phyloP scores from a whole-genome alignment of 345 rosid genomes.

The Citrus inodora region DNA sequence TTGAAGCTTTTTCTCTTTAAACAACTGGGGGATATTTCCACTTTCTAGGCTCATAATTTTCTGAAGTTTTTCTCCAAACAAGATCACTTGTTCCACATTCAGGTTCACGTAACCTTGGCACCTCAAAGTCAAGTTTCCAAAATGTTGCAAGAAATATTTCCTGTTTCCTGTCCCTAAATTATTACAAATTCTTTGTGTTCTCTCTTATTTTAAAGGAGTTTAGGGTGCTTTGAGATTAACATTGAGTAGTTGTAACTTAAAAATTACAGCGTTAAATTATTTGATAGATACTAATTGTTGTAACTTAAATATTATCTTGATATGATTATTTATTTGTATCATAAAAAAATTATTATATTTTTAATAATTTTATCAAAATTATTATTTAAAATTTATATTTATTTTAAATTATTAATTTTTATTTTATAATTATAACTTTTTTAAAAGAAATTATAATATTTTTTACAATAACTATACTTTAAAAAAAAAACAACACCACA shows the following conservation, averaged over 20 bases:
- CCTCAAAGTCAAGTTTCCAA: neutral
- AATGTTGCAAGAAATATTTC: neutral
- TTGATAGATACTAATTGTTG: rapidly evolving
- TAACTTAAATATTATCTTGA: rapidly evolving
- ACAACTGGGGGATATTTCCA: neutral
- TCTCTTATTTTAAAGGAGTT: neutral
- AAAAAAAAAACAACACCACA: too few relatives aligned
- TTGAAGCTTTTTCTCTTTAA: neutral
- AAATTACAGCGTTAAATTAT: rapidly evolving
- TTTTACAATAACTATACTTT: too few relatives aligned
- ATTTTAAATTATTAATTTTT: too few relatives aligned
- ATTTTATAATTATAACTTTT: too few relatives aligned
- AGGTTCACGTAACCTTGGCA: neutral
- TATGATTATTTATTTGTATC: too few relatives aligned
- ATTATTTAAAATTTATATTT: too few relatives aligned
- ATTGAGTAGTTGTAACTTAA: rapidly evolving
- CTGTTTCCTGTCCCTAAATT: neutral
- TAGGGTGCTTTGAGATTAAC: too few relatives aligned
- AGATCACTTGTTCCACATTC: neutral
- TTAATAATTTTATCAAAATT: rapidly evolving
- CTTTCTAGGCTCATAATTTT: neutral
- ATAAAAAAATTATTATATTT: too few relatives aligned
- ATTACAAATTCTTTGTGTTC: neutral
- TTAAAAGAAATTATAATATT: too few relatives aligned
- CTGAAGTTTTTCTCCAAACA: neutral